Conservation (phyloP, 306 rosid species). For the Quercus rubra region DNA sequence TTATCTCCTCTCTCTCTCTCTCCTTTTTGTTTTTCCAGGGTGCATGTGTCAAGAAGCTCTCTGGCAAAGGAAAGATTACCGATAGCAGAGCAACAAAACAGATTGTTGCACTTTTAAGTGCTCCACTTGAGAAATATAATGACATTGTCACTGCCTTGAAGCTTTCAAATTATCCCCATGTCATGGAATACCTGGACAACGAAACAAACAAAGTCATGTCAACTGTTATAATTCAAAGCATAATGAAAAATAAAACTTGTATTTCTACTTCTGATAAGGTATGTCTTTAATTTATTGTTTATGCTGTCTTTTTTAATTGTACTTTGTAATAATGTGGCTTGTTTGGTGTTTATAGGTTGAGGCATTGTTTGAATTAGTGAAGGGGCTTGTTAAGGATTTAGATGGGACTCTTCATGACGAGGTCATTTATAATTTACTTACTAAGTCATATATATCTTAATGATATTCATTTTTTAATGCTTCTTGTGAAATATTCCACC, state of each 20-base stretch:
- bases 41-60: conserved; percentile 83
- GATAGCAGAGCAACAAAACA: conserved; percentile 91
- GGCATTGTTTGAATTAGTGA: conserved; percentile 85
- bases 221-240: conserved; percentile 92
- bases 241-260: conserved; percentile 81
- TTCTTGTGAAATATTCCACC: conserved; percentile 11
- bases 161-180: conserved; percentile 92
- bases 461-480: conserved; percentile 6
- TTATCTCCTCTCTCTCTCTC: conserved; percentile 3
- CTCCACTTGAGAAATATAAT: conserved; percentile 95
- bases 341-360: conserved; percentile 62
- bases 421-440: conserved; percentile 42
- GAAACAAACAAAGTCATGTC: conserved; percentile 97
- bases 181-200: conserved; percentile 85
- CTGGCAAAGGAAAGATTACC: conserved; percentile 90
- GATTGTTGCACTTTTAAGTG: conserved; percentile 93
- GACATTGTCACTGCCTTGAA: conserved; percentile 91
- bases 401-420: conserved; percentile 65
- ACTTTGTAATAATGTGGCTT: conserved; percentile 30
- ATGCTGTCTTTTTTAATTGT: conserved; percentile 20
- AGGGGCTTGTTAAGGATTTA: conserved; percentile 89
- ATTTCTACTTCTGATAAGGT: conserved; percentile 89
- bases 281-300: conserved; percentile 20
- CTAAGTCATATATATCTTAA: conserved; percentile 1
- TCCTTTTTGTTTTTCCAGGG: conserved; percentile 49